Conservation (phyloP, 2,329 filamentous ascomycete species). For the Waltergamsia citrina region DNA sequence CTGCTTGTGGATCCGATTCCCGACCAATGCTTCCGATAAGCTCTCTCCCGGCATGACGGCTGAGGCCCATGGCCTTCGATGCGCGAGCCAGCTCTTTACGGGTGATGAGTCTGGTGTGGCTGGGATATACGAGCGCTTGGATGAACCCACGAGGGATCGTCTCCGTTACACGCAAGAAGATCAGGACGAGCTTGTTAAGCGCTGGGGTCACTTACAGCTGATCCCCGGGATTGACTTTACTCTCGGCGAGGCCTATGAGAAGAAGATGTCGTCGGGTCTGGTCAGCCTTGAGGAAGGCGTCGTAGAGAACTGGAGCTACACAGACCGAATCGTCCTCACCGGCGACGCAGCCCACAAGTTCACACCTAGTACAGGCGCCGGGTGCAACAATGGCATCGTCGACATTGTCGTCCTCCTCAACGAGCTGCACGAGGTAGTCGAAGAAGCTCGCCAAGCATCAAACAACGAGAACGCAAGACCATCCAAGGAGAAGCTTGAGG, state of each 20-base stretch:
- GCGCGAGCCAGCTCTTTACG: slow-evolving; percentile 11
- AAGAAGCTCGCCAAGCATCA: no score
- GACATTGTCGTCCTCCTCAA: slow-evolving; percentile 14
- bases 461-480: no score
- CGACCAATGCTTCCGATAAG: slow-evolving; percentile 4
- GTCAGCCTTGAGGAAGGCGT: slow-evolving; percentile 20
- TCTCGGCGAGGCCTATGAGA: slow-evolving; percentile 15
- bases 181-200: background rate
- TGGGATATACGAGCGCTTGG: slow-evolving; percentile 16
- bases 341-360: slow-evolving; percentile 22
- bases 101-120: slow-evolving; percentile 11
- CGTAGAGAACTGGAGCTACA: slow-evolving; percentile 13
- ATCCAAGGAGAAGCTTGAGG: slow-evolving; percentile 3
- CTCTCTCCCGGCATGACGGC: background rate
- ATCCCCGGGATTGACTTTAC: slow-evolving; percentile 4
- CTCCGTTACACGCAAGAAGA: slow-evolving; percentile 12
- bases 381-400: slow-evolving; percentile 19
- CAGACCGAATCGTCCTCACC: slow-evolving; percentile 14
- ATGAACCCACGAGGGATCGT: slow-evolving; percentile 12
- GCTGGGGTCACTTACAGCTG: slow-evolving; percentile 5
- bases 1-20: slow-evolving; percentile 23
- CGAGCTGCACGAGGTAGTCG: no score
- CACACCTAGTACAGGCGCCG: slow-evolving; percentile 17
- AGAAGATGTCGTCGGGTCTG: slow-evolving; percentile 8
- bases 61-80: slow-evolving; percentile 1